Conservation (phyloP, 495 filamentous ascomycete species). For the Aspergillus egyptiacus region DNA sequence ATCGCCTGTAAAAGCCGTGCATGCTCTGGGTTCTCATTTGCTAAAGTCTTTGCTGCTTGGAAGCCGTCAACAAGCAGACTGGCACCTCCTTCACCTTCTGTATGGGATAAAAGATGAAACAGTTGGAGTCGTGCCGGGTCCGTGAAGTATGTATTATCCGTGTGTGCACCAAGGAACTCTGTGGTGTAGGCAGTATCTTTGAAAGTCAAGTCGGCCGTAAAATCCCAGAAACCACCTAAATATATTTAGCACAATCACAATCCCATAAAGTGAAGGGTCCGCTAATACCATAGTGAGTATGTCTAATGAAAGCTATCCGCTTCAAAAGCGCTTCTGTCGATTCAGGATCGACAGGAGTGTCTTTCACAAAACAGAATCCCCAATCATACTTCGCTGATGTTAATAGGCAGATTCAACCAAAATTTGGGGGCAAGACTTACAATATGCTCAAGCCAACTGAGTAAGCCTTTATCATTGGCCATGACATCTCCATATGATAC, state of each 20-base stretch:
- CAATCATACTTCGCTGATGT: slow-evolving; percentile 39
- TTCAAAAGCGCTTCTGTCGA: slow-evolving; percentile 65
- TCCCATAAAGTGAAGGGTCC: neutral
- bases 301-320: slow-evolving; percentile 72
- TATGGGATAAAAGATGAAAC: slow-evolving; percentile 82
- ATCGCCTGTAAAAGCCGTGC: slow-evolving; percentile 47
- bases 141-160: slow-evolving; percentile 90
- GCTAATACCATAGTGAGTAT: slow-evolving; percentile 74
- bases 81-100: slow-evolving; percentile 56
- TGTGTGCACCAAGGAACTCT: slow-evolving; percentile 69
- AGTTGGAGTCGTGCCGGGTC: slow-evolving; percentile 85
- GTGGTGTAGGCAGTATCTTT: slow-evolving; percentile 94
- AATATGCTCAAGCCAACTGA: slow-evolving; percentile 53
- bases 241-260: neutral
- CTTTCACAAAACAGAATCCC: slow-evolving; percentile 68
- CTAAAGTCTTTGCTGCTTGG: slow-evolving; percentile 54
- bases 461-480: slow-evolving; percentile 45
- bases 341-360: slow-evolving; percentile 59
- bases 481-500: slow-evolving; percentile 58
- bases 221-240: slow-evolving; percentile 83
- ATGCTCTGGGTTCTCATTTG: slow-evolving; percentile 37
- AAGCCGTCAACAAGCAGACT: slow-evolving; percentile 83
- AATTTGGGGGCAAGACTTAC: slow-evolving; percentile 29
- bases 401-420: neutral
- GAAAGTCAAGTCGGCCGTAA: slow-evolving; percentile 77